A percentile compares a stretch with the other conserved stretches of the same genome.
phyloP scores from a whole-genome alignment of 345 rosid genomes.

The Lenwebbia sp. region DNA sequence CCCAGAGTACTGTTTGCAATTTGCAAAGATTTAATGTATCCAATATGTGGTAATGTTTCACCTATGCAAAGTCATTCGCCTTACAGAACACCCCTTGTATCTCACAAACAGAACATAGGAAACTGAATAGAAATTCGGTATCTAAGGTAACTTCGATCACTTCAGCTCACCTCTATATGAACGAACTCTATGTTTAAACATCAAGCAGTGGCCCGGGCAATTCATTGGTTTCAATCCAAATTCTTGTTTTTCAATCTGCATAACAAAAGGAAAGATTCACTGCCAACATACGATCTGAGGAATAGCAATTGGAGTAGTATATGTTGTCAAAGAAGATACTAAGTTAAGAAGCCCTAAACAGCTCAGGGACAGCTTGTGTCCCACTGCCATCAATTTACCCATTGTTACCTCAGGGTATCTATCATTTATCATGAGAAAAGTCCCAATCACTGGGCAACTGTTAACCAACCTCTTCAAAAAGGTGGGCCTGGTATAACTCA shows the following conservation, averaged over 20 bases:
- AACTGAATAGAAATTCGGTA: too few species aligned
- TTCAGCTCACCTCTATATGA: conserved; percentile 62
- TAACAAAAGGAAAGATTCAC: conserved; percentile 2
- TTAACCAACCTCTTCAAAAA: not conserved
- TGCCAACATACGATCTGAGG: not conserved
- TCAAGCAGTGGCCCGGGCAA: conserved; percentile 96
- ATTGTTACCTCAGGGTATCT: not conserved
- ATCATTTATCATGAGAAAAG: not conserved
- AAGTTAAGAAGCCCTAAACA: not conserved
- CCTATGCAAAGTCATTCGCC: not conserved
- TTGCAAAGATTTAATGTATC: not conserved
- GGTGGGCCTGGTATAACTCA: not conserved
- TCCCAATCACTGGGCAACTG: not conserved
- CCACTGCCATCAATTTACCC: not conserved
- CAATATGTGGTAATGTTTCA: not conserved
- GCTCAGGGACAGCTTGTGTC: not conserved
- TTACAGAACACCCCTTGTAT: not conserved
- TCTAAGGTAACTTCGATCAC: not conserved
- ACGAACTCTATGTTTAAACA: conserved; percentile 84
- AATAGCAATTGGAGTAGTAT: not conserved
- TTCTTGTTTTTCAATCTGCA: conserved; percentile 88
- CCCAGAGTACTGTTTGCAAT: not conserved
- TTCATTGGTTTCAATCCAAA: conserved; percentile 98
- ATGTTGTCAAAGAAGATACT: not conserved
- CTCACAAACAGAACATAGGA: not conserved